Percentiles rank a stretch among this genome's conserved stretches.
These are phyloP conservation scores for Chenopodium berlandieri DNA, from an alignment of 148 eudicot genomes.

Conservation along the genomic window DNA sequence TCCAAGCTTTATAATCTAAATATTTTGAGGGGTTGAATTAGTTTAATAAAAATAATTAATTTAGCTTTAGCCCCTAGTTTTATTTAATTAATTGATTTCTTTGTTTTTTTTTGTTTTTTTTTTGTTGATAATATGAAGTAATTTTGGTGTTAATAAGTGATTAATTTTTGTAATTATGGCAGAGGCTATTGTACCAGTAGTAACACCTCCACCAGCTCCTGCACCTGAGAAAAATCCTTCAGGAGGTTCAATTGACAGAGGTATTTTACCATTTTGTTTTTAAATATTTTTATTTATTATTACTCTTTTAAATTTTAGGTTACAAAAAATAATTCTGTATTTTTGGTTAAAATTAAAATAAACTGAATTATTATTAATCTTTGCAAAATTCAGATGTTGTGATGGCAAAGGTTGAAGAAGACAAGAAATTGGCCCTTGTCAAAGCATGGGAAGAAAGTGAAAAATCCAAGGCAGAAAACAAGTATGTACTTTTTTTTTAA, in stretches of 20 bases:
- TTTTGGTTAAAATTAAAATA: neutral
- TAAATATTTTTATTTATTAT: too few relatives aligned
- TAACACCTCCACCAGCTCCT: slow-evolving; percentile 22
- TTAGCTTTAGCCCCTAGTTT: too few relatives aligned
- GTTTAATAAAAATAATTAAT: too few relatives aligned
- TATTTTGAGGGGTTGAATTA: too few relatives aligned
- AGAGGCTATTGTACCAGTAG: slow-evolving; percentile 36
- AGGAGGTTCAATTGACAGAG: slow-evolving; percentile 39
- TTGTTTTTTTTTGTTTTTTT: too few relatives aligned
- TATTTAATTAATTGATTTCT: too few relatives aligned
- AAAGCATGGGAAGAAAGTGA: slow-evolving; percentile 84
- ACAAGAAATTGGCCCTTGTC: slow-evolving; percentile 63
- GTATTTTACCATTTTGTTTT: slow-evolving; percentile 11
- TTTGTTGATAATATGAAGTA: neutral
- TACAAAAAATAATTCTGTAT: neutral
- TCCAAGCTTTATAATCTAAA: too few relatives aligned
- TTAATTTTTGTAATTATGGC: slow-evolving; percentile 9
- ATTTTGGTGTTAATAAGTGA: neutral
- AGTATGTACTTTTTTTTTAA: slow-evolving; percentile 29
- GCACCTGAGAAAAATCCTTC: slow-evolving; percentile 29
- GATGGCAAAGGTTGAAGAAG: slow-evolving; percentile 44
- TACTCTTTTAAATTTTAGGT: neutral
- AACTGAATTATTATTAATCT: neutral
- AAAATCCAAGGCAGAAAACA: slow-evolving; percentile 60
- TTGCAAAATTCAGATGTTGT: slow-evolving; percentile 40